phyloP scores from a whole-genome alignment of 768 basidiomycete genomes.

The Dacryopinax spathularia region DNA sequence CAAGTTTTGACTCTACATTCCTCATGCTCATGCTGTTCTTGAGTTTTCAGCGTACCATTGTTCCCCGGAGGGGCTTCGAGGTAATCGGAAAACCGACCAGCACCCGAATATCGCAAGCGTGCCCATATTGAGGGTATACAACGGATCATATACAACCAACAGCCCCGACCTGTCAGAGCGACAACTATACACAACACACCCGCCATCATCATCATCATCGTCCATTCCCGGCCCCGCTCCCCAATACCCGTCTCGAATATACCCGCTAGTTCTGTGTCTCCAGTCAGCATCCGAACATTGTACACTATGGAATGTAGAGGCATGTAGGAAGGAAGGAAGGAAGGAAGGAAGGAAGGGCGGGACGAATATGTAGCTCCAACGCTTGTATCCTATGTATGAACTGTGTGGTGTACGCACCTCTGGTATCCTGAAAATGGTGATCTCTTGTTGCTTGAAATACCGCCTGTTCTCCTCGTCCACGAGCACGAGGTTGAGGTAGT shows the following conservation, averaged over 20 bases:
- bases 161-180: not conserved
- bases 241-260: too few species aligned
- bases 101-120: not conserved
- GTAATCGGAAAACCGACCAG: not conserved
- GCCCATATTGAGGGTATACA: not conserved
- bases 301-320: not conserved
- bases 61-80: too few species aligned
- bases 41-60: not conserved
- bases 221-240: too few species aligned
- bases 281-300: not conserved
- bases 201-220: too few species aligned
- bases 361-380: too few species aligned
- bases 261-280: not conserved
- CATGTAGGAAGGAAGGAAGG: too few species aligned
- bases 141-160: not conserved
- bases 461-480: constrained; percentile 96
- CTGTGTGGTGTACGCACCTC: constrained; percentile 46
- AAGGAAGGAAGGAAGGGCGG: too few species aligned
- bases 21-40: not conserved
- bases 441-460: constrained; percentile 97
- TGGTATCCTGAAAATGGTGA: constrained; percentile 81
- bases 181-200: too few species aligned
- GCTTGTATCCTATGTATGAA: not conserved
- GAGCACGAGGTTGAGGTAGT: constrained; percentile 92
- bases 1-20: too few species aligned